A percentile compares a stretch with the other conserved stretches of the same genome.
phyloP scores from a whole-genome alignment of 2,329 filamentous ascomycete genomes.

The Phialocephala sp. region DNA sequence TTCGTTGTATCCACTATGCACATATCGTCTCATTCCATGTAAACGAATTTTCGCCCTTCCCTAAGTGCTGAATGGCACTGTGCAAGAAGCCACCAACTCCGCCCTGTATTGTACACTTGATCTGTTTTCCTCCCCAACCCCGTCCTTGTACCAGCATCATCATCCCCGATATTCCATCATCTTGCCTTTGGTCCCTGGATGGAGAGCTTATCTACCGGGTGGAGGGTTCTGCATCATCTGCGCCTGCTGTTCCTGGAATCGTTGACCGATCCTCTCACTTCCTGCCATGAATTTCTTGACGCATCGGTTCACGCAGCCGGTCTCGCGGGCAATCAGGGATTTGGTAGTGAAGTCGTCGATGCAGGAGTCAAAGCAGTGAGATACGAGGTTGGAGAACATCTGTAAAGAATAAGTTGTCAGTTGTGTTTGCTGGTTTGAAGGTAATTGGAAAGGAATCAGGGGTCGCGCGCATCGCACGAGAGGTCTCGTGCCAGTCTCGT shows the following conservation, averaged over 20 bases:
- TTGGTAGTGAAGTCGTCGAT: constrained; percentile 99
- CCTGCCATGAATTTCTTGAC: constrained; percentile 96
- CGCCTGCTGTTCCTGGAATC: constrained; percentile 77
- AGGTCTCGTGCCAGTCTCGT: constrained; percentile 6
- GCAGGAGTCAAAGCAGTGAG: constrained; percentile 95
- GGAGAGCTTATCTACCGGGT: constrained; percentile 34
- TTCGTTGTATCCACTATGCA: constrained; percentile 3
- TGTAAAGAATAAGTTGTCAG: constrained; percentile 40
- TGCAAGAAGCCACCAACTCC: constrained; percentile 8
- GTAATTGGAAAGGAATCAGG: neutral
- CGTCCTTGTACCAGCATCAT: neutral
- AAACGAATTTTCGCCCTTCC: neutral
- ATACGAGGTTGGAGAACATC: constrained; percentile 72
- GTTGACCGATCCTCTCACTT: constrained; percentile 86
- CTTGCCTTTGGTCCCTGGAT: neutral
- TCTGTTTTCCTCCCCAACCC: neutral
- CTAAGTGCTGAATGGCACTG: constrained; percentile 1
- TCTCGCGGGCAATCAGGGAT: constrained; percentile 85
- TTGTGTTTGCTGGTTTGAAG: neutral
- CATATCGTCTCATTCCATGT: neutral
- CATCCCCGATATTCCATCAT: neutral
- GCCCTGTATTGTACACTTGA: neutral
- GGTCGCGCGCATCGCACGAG: neutral
- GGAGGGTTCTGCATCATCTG: constrained; percentile 55
- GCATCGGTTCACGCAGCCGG: constrained; percentile 90